Evolutionary conservation across 306 rosid species (phyloP), one percentile per base, ranked within the genome.

Genomic region (Malus sylvestris): DNA sequence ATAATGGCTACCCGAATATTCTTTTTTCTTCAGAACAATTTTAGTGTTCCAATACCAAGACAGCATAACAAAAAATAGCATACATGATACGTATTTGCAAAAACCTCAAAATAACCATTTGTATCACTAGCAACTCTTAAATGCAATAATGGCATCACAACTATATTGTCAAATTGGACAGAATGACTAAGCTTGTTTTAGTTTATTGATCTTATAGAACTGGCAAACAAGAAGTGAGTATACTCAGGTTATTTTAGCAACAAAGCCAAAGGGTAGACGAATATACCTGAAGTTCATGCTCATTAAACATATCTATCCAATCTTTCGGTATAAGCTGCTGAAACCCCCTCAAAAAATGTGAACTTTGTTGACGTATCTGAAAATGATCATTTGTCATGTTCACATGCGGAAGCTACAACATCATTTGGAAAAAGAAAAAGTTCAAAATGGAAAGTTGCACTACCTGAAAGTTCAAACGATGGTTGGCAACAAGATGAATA

Each of bases 341-440:
- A 87, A 95, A 95, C 57, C 99, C 99, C 90, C 91, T 92, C 84
- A 95, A 85, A 83, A 95, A 95, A 86, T 92, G 96, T 69, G 93
- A 90, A 87, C 98, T 95, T 91, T 95, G 98, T 78, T 94, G 98
- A 67, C 95, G 93, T 76, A 94, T 94, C 98, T 94, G 93, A 71
- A 78, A 79, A 58, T 51, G 49, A 68, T 30, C 3, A 8, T 5
- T 14, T 65, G 64, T 78, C 79, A 81, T 14, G 30, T 60, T 29
- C 10, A 30, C 18, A 73, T 66, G 38, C 3, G 29, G 22, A 51
- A 73, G 63, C 62, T 30, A 67, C 13, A 22, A 57, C 1, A 18
- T 9, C 44, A 58, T 30, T 57, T 11, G 61, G 72, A 67, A 71
- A 46, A 57, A 22, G 19, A 25, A 71, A 14, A 51, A 52, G 60